phyloP scores from a whole-genome alignment of 1,284 basidiomycete genomes.

The Mycosarcoma maydis region DNA sequence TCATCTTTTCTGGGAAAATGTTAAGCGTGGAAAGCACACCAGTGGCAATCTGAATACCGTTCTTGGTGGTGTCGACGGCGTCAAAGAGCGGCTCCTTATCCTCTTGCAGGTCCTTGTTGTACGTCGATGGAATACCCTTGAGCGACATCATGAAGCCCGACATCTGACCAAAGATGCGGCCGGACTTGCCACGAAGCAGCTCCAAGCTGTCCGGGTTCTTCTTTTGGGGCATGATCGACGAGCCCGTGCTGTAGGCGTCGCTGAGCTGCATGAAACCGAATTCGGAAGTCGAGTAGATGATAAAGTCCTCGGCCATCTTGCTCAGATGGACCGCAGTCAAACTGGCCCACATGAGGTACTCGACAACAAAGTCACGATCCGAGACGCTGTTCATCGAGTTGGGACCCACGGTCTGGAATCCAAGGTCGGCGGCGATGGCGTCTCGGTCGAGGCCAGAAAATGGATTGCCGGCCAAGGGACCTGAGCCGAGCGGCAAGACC shows the following conservation, averaged over 20 bases:
- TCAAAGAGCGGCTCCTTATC: conserved; percentile 98
- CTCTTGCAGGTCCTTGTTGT: conserved; percentile 99
- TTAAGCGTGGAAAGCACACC: conserved; percentile 87
- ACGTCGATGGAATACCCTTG: conserved; percentile 96
- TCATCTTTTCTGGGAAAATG: conserved; percentile 89
- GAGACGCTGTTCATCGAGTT: conserved; percentile 76
- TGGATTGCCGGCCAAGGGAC: conserved; percentile 94
- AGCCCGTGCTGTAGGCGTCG: conserved; percentile 97
- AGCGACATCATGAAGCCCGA: conserved; percentile 98
- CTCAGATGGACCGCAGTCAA: conserved; percentile 92
- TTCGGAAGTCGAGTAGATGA: conserved; percentile 95
- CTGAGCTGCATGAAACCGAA: conserved; percentile 93
- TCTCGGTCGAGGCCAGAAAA: conserved; percentile 71
- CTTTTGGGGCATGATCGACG: conserved; percentile 99
- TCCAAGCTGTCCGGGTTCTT: conserved; percentile 98
- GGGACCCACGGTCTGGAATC: conserved; percentile 63
- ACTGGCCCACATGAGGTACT: conserved; percentile 96
- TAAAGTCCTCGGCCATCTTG: conserved; percentile 92
- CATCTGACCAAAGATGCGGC: conserved; percentile 94
- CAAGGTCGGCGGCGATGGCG: conserved; percentile 63
- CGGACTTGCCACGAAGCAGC: conserved; percentile 91
- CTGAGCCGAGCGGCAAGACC: conserved; percentile 89
- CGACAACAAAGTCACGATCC: conserved; percentile 95
- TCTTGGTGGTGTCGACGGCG: conserved; percentile 86
- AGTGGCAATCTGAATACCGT: conserved; percentile 89